Conservation (phyloP, 257 asterid species). For the Plantago ovata region DNA sequence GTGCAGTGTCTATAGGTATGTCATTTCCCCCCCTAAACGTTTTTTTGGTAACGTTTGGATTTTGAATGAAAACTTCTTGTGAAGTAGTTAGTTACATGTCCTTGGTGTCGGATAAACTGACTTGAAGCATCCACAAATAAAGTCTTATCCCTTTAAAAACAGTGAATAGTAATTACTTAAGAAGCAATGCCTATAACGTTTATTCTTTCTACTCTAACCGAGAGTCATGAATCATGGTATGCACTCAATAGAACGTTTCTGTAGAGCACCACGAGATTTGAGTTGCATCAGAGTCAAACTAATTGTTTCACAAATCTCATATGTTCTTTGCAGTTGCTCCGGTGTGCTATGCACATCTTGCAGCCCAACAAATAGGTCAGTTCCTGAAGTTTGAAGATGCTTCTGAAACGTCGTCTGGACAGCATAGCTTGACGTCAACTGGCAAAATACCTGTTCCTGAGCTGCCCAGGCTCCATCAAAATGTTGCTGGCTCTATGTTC, state of each 20-base stretch:
- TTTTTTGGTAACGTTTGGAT: neutral
- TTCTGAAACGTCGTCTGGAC: slow-evolving; percentile 55
- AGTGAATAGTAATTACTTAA: neutral
- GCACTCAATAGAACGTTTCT: neutral
- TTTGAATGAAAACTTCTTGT: neutral
- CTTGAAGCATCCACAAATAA: neutral
- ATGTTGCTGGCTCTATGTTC: slow-evolving; percentile 84
- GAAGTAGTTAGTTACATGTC: neutral
- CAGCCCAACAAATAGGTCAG: slow-evolving; percentile 79
- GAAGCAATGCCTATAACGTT: neutral
- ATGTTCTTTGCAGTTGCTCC: slow-evolving; percentile 70
- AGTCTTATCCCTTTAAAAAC: neutral
- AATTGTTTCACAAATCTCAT: neutral
- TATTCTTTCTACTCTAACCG: neutral
- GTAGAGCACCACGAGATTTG: neutral
- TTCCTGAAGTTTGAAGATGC: slow-evolving; percentile 64
- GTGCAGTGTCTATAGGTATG: slow-evolving; percentile 76
- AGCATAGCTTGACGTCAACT: slow-evolving; percentile 27
- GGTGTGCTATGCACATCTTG: slow-evolving; percentile 83
- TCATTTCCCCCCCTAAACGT: neutral
- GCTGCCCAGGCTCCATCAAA: slow-evolving; percentile 71
- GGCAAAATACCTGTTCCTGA: slow-evolving; percentile 43
- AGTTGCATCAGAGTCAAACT: neutral
- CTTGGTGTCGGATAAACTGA: neutral
- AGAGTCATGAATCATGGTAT: neutral